Conservation (phyloP, 805 yeast species). For the Suhomyces kilbournensis region DNA sequence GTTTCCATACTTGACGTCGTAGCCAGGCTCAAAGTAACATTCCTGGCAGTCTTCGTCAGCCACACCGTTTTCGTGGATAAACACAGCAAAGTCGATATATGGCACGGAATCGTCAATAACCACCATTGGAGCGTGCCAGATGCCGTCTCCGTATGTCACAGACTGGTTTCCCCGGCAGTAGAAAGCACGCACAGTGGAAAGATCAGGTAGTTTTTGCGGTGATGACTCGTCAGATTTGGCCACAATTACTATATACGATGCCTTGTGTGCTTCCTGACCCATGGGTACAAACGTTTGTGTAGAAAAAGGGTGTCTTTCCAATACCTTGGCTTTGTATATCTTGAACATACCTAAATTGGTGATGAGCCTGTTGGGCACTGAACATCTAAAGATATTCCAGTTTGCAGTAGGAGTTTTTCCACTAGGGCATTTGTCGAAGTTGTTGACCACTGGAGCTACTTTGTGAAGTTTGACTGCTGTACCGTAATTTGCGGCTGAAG, state of each 20-base stretch:
- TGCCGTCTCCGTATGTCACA: slow-evolving; percentile 79
- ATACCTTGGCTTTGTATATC: slow-evolving; percentile 56
- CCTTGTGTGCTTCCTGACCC: slow-evolving; percentile 53
- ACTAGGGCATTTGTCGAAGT: slow-evolving; percentile 47
- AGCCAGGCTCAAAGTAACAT: slow-evolving; percentile 63
- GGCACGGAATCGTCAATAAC: slow-evolving; percentile 58
- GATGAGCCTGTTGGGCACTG: slow-evolving; percentile 67
- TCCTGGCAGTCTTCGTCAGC: slow-evolving; percentile 81
- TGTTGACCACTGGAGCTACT: slow-evolving; percentile 65
- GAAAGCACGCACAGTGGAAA: slow-evolving; percentile 61
- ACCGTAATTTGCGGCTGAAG: slow-evolving; percentile 79
- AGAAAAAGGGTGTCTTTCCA: slow-evolving; percentile 86
- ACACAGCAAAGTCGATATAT: slow-evolving; percentile 75
- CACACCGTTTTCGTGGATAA: slow-evolving; percentile 80
- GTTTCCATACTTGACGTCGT: slow-evolving; percentile 27
- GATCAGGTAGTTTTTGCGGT: slow-evolving; percentile 54
- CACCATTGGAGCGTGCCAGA: slow-evolving; percentile 98
- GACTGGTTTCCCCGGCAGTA: slow-evolving; percentile 80
- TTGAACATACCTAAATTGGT: slow-evolving; percentile 10
- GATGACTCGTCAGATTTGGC: slow-evolving; percentile 51
- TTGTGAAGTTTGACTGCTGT: slow-evolving; percentile 77
- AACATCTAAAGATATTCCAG: slow-evolving; percentile 81
- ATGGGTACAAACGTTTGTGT: slow-evolving; percentile 91
- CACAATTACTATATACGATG: slow-evolving; percentile 76
- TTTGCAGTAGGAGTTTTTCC: slow-evolving; percentile 54